phyloP scores from a whole-genome alignment of 345 rosid genomes.

The Durio zibethinus region DNA sequence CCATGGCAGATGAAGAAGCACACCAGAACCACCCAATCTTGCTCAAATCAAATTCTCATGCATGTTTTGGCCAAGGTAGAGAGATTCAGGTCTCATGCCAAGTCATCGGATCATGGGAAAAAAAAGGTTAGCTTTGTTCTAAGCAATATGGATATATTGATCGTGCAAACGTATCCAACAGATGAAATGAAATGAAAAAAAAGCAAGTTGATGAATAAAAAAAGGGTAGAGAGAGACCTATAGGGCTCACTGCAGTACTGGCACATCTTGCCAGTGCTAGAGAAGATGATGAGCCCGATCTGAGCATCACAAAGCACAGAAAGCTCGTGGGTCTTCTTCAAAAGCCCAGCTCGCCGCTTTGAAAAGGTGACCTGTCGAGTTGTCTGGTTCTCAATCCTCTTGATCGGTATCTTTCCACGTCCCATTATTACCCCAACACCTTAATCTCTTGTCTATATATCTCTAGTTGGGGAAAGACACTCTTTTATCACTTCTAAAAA shows the following conservation, averaged over 20 bases:
- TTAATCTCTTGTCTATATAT: background rate
- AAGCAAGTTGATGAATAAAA: too few species aligned
- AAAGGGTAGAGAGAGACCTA: background rate
- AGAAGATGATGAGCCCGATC: slow-evolving; percentile 28
- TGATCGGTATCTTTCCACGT: slow-evolving; percentile 25
- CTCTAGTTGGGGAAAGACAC: slow-evolving; percentile 10
- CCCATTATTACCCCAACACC: slow-evolving; percentile 13
- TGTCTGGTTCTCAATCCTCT: slow-evolving; percentile 27
- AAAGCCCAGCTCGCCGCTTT: slow-evolving; percentile 20
- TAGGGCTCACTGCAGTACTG: slow-evolving; percentile 14
- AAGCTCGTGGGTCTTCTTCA: slow-evolving; percentile 25
- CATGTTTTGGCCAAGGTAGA: background rate
- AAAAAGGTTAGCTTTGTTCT: background rate
- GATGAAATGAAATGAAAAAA: background rate
- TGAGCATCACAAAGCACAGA: slow-evolving; percentile 26
- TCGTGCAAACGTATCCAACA: background rate
- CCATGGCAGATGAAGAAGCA: background rate
- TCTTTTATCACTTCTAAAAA: slow-evolving; percentile 16
- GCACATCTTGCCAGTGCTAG: slow-evolving; percentile 25
- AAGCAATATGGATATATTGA: background rate
- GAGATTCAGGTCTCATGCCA: background rate
- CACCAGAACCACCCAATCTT: background rate
- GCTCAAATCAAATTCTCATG: background rate
- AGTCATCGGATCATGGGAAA: background rate
- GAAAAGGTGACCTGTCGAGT: slow-evolving; percentile 26